Evolutionary conservation across 352 stramenopile genomes (phyloP), one percentile per base, ranked within the genome.

Genomic region (Hyaloperonospora brassicae): DNA sequence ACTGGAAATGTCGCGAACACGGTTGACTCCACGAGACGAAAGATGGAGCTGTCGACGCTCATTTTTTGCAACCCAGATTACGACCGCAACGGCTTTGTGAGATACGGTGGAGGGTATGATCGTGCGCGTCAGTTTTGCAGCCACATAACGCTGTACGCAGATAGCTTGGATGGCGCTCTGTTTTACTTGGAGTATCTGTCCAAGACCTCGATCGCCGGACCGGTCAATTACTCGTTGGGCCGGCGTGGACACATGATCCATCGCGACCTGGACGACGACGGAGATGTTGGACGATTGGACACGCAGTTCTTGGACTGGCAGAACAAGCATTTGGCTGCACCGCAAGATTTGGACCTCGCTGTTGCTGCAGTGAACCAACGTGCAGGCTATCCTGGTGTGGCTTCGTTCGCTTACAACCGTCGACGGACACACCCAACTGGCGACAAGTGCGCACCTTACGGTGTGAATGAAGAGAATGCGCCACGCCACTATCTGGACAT

Each of bases 21-120:
- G n/a, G n/a, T n/a, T n/a, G n/a, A n/a, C n/a, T n/a, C n/a, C n/a
- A n/a, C n/a, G n/a, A n/a, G n/a, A n/a, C n/a, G 45, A n/a, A 67
- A 64, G 8, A 47, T 78, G 35, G 52, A 64, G 44, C 55, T 85
- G 4, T 66, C 70, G 12, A 92, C 59, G 14, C 70, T 95, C 5
- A 93, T 72, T 4, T 76, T 95, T 23, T 71, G 72, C 21, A 93
- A 95, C 42, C 79, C 83, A 3, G 83, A 93, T 57, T 95, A 89
- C 52, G 69, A 82, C 7, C 59, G 81, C 10, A 56, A 73, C 21
- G 72, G 79, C 35, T 95, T 93, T 52, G 62, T 72, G 1, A 66
- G 81, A 30, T 68, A 72, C 38, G 75, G 66, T 12, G 74, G 74
- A 43, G 66, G 54, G 0, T 95, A 89, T 50, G 65, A 76, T 27